These are phyloP conservation scores for Herpetospermum pedunculosum DNA, from an alignment of 306 rosid species.

Conservation along the genomic window DNA sequence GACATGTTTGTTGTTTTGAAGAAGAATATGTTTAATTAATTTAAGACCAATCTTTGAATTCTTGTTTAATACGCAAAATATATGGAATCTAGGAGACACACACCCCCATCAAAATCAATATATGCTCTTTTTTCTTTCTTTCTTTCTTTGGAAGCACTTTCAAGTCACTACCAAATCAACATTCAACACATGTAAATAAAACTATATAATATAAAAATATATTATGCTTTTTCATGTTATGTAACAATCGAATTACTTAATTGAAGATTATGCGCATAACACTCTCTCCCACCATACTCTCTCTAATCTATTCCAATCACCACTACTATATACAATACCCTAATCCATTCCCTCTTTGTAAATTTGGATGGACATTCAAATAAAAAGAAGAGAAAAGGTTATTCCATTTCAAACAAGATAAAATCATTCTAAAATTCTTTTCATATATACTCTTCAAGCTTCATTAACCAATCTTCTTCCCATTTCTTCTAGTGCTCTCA, in stretches of 20 bases:
- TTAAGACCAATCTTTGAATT: not conserved
- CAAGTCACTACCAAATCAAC: not conserved
- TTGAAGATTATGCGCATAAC: not conserved
- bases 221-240: not conserved
- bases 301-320: not conserved
- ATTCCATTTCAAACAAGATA: not conserved
- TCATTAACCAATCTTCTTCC: not conserved
- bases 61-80: not conserved
- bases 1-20: not conserved
- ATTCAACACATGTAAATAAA: not conserved
- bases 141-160: not conserved
- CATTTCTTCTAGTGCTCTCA: not conserved
- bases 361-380: not conserved
- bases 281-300: not conserved
- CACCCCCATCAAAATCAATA: not conserved
- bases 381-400: not conserved
- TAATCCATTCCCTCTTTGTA: not conserved
- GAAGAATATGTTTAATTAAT: constrained; percentile 3
- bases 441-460: not conserved
- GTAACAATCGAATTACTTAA: not conserved
- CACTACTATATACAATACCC: not conserved
- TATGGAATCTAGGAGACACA: not conserved
- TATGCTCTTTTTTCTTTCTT: not conserved
- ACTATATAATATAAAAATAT: not conserved
- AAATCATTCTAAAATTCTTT: not conserved